Base-by-base conservation (phyloP, 495 filamentous ascomycete genomes). In the Annulohypoxylon moriforme region DNA sequence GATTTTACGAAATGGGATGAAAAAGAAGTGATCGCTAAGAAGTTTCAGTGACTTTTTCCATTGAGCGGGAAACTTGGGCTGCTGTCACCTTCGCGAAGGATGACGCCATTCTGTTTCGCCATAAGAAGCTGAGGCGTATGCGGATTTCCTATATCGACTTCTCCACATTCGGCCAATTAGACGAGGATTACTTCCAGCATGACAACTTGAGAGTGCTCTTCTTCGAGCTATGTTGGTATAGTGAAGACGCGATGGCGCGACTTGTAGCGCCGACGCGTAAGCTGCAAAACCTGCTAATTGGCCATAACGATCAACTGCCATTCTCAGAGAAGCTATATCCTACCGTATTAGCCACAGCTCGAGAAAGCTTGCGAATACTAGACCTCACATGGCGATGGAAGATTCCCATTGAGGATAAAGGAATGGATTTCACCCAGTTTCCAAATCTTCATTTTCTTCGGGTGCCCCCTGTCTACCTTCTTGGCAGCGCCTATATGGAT, bases 341-440 rank as follows among this genome's bases (percentile, higher is more conserved):
- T 2, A 25, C 8, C 22, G 0, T 72, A 16, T 58, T 72, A 22
- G 53, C 34, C 8, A n/a, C 64, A 27, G 60, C 55, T 56, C 70
- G n/a, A 9, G 60, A 72, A 22, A 72, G 60, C 40, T 40, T 72
- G 9, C 34, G 70, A 1, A 72, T 68, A 31, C 14, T 72, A 13
- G 70, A 72, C 22, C 60, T 72, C 4, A 68, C 70, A 29, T 72
- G 70, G 70, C 64, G 70, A 18, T 68, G 64, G 64, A 72, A 72
- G 52, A 56, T 72, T 20, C 70, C 70, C 0, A 0, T 68, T 22
- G 70, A 65, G 14, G 64, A 62, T 16, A 46, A 60, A 40, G 70
- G 70, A 24, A 68, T 72, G 70, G 60, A 72, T 46, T 65, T 72
- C n/a, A 72, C 70, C 1, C 24, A 2, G n/a, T 72, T 72, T 38